These are phyloP conservation scores for Exophiala mesophila DNA, from an alignment of 2,329 filamentous ascomycete genomes.

Conservation along the genomic window DNA sequence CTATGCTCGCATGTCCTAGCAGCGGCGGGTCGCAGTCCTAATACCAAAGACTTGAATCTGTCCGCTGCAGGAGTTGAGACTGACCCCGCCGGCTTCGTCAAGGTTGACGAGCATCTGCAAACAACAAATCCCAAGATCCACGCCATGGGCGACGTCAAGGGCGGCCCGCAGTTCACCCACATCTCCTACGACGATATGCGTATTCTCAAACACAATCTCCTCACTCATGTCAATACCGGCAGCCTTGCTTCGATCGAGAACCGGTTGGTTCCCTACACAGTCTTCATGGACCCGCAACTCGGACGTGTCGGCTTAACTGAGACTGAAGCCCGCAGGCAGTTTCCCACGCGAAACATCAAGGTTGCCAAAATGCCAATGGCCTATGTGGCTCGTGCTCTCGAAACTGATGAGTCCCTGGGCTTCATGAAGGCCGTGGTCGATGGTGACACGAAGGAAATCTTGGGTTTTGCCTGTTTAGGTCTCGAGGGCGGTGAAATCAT, in stretches of 20 bases:
- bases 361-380: conserved; percentile 49
- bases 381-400: conserved; percentile 48
- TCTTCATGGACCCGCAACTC: conserved; percentile 53
- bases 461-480: conserved; percentile 50
- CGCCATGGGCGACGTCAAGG: conserved; percentile 50
- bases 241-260: conserved; percentile 29
- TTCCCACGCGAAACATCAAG: conserved; percentile 31
- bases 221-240: conserved; percentile 27
- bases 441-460: conserved; percentile 44
- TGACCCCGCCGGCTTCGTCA: conserved; percentile 41
- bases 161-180: conserved; percentile 52
- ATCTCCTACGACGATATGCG: conserved; percentile 55
- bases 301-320: conserved; percentile 49
- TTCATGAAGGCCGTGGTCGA: conserved; percentile 52
- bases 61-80: conserved; percentile 38
- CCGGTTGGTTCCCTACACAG: conserved; percentile 43
- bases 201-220: conserved; percentile 45
- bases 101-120: conserved; percentile 41
- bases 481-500: conserved; percentile 52
- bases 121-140: conserved; percentile 43
- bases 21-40: conserved; percentile 48
- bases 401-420: conserved; percentile 49
- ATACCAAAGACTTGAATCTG: conserved; percentile 46
- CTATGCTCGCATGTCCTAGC: conserved; percentile 47
- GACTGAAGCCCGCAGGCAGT: conserved; percentile 31